Percentiles rank a stretch among this genome's conserved stretches.
Conservation (phyloP, 805 yeast species). For the Torulaspora gathmanii region DNA sequence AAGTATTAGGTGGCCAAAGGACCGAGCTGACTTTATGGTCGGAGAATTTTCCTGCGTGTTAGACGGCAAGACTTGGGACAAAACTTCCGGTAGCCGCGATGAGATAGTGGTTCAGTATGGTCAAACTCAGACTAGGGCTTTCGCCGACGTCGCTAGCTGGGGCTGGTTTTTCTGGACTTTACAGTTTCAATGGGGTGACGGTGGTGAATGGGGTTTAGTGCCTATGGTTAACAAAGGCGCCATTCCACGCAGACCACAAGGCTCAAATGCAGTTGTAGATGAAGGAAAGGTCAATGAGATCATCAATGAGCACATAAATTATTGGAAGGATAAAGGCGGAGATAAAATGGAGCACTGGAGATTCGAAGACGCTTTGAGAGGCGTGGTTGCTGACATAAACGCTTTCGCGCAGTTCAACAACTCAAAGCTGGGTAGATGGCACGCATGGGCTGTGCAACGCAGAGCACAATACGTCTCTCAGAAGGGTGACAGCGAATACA, state of each 20-base stretch:
- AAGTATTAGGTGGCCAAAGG: conserved; percentile 44
- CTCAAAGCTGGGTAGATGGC: conserved; percentile 67
- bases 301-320: conserved; percentile 47
- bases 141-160: conserved; percentile 50
- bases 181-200: conserved; percentile 81
- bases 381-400: conserved; percentile 71
- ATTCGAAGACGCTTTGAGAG: conserved; percentile 68
- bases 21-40: conserved; percentile 62
- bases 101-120: conserved; percentile 62
- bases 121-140: conserved; percentile 44
- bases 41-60: conserved; percentile 92
- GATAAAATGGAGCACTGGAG: conserved; percentile 76
- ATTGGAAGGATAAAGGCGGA: conserved; percentile 62
- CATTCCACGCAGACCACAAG: conserved; percentile 36
- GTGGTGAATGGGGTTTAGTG: conserved; percentile 94
- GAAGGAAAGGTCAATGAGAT: conserved; percentile 31
- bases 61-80: conserved; percentile 71
- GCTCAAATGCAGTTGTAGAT: conserved; percentile 27
- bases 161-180: conserved; percentile 91
- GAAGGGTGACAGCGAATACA: conserved; percentile 51
- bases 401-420: conserved; percentile 65
- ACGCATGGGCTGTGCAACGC: conserved; percentile 65
- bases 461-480: conserved; percentile 52
- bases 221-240: conserved; percentile 68
- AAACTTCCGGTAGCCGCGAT: conserved; percentile 44